These are phyloP conservation scores for Podaxis mareebaensis DNA, from an alignment of 768 basidiomycete species.

Conservation along the genomic window DNA sequence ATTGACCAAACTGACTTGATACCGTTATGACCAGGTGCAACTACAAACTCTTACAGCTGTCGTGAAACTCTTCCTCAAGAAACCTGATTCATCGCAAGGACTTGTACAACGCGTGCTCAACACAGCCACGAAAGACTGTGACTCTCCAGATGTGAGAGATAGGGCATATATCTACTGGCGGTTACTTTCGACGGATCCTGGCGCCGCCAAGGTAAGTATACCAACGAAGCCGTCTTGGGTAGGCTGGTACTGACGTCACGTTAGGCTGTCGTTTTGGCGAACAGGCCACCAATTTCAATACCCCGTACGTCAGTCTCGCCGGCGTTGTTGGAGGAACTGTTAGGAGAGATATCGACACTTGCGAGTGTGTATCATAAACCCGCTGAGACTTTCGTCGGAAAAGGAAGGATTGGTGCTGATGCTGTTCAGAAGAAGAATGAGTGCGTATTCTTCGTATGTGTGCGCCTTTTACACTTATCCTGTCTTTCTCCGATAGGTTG, in stretches of 20 bases:
- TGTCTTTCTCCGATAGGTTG: constrained; percentile 33
- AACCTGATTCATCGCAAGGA: constrained; percentile 89
- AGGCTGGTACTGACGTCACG: neutral
- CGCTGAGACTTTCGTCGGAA: constrained; percentile 91
- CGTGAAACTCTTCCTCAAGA: constrained; percentile 94
- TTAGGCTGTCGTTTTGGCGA: constrained; percentile 83
- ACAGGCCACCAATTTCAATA: constrained; percentile 91
- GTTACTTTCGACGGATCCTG: constrained; percentile 90
- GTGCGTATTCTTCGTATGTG: constrained; percentile 37
- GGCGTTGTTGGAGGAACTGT: constrained; percentile 85
- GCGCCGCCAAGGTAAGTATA: constrained; percentile 80
- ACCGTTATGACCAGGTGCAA: constrained; percentile 49
- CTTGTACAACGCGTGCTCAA: constrained; percentile 91
- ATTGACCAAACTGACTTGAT: neutral
- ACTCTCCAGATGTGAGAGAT: constrained; percentile 95
- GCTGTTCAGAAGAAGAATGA: constrained; percentile 66
- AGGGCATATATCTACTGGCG: constrained; percentile 99
- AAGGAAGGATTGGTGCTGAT: constrained; percentile 85
- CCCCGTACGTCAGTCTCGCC: constrained; percentile 89
- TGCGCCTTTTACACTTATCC: neutral
- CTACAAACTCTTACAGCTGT: constrained; percentile 89
- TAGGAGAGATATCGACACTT: constrained; percentile 85
- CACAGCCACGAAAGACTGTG: constrained; percentile 96
- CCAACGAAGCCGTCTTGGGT: neutral
- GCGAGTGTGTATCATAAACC: constrained; percentile 99